Evolutionary conservation across 192 early-diverging fungal species (phyloP).

Genomic region (Entomortierella beljakovae): DNA sequence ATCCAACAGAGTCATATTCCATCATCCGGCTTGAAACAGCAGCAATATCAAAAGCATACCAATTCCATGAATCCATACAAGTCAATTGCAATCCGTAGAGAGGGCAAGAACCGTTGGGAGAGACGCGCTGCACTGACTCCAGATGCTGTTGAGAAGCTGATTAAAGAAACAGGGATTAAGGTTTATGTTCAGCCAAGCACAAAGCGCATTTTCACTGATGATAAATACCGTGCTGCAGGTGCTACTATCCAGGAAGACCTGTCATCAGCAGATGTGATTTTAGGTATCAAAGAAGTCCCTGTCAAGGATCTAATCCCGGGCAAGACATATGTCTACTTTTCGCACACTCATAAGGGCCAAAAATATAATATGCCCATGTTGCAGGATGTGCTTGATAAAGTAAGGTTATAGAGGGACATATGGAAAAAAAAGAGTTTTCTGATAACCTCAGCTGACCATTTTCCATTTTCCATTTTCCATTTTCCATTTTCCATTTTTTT

Average conservation of each 20-base stretch:
- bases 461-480: too few species aligned
- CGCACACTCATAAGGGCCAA: conserved; percentile 98
- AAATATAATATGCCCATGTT: conserved; percentile 94
- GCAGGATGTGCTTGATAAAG: conserved; percentile 89
- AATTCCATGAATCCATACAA: conserved; percentile 46
- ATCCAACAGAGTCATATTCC: conserved; percentile 13
- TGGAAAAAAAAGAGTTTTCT: too few species aligned
- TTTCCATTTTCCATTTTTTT: background rate
- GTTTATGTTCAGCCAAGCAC: conserved; percentile 94
- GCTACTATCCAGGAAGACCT: conserved; percentile 90
- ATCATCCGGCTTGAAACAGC: conserved; percentile 19
- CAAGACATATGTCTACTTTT: conserved; percentile 96
- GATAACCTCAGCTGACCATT: background rate
- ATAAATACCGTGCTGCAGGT: conserved; percentile 86
- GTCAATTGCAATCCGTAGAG: conserved; percentile 87
- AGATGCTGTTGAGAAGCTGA: conserved; percentile 83
- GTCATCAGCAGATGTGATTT: conserved; percentile 87
- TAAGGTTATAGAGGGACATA: conserved; percentile 23
- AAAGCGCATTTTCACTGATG: conserved; percentile 91
- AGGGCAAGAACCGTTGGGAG: conserved; percentile 99
- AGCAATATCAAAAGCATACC: conserved; percentile 50
- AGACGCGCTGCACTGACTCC: conserved; percentile 92
- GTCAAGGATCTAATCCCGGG: conserved; percentile 80
- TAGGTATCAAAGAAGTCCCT: conserved; percentile 98
- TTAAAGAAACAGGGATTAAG: conserved; percentile 83